Evolutionary conservation across 306 rosid species (phyloP).

Genomic region (Castanea crenata): DNA sequence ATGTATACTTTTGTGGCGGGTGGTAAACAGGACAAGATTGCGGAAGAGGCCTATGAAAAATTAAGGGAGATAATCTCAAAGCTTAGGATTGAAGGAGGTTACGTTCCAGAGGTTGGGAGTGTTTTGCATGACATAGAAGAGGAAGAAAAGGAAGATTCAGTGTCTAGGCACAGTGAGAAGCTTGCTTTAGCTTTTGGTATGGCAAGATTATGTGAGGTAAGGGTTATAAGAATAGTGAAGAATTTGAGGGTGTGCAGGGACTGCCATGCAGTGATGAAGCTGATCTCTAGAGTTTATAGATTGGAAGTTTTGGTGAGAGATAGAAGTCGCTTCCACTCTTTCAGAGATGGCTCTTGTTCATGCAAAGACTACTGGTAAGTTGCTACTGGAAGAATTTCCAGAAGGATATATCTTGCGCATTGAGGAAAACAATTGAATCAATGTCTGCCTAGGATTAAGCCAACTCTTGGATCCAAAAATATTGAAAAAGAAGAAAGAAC

Average conservation of each 20-base stretch:
- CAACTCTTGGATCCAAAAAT: neutral
- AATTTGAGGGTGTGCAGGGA: slow-evolving; percentile 78
- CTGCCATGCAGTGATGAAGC: slow-evolving; percentile 80
- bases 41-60: slow-evolving; percentile 64
- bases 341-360: slow-evolving; percentile 67
- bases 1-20: slow-evolving; percentile 71
- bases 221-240: slow-evolving; percentile 64
- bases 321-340: slow-evolving; percentile 84
- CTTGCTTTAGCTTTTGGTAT: slow-evolving; percentile 88
- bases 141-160: slow-evolving; percentile 80
- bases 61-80: slow-evolving; percentile 64
- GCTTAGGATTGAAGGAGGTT: slow-evolving; percentile 56
- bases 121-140: slow-evolving; percentile 82
- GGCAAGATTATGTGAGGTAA: slow-evolving; percentile 52
- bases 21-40: slow-evolving; percentile 50
- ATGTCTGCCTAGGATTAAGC: neutral
- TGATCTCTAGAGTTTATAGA: slow-evolving; percentile 64
- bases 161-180: slow-evolving; percentile 79
- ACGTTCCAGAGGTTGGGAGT: slow-evolving; percentile 55
- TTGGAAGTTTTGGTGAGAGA: slow-evolving; percentile 74
- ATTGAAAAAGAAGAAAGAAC: neutral
- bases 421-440: neutral
- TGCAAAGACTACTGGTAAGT: slow-evolving; percentile 78
- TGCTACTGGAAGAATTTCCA: neutral
- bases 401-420: neutral